Evolutionary conservation across 1,284 basidiomycete species (phyloP), one percentile per base, ranked within the genome.

Genomic region (Moesziomyces parantarcticus): DNA sequence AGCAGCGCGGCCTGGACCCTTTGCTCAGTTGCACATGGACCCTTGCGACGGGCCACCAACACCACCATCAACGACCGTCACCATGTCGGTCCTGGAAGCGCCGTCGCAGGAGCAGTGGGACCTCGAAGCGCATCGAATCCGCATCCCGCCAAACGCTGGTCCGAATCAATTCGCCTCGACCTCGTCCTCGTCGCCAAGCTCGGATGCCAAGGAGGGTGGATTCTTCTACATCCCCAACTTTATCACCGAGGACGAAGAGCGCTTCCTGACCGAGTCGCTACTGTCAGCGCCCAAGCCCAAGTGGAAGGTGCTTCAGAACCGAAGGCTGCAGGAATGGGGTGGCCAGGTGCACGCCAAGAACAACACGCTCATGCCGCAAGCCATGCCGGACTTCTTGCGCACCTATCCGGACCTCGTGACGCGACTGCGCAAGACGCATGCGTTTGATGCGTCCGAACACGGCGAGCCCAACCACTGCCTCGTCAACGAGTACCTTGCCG

Each of bases 231-330:
- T 95, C 23, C 90, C 91, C 8, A 87, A 93, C 70, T 96, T 95
- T 81, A 87, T 96, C 50, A 89, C 90, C 44, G 84, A 85, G 63
- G 88, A 90, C 21, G 94, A 97, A 85, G 93, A 97, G 80, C 85
- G 85, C 43, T 91, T 91, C 79, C 84, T 96, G 25, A 85, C 58
- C 46, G 55, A 57, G 13, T 59, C 93, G 91, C 91, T 94, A 58
- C 83, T 86, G 32, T 90, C 90, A 78, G 89, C 90, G 1, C 91
- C 92, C n/a, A 89, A 88, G 77, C 90, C 89, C 10, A 92, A 89
- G 83, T 96, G 93, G 93, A 93, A 90, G 83, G 88, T 87, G n/a
- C 87, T 94, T 20, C 87, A 89, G 5, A 92, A 92, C 40, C 42
- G 68, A 50, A 59, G 80, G 13, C 58, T 83, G 36, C 81, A 83